A percentile compares a stretch with the other conserved stretches of the same genome.
These are phyloP conservation scores for Periconia digitata DNA, from an alignment of 2,329 filamentous ascomycete genomes.

Conservation along the genomic window DNA sequence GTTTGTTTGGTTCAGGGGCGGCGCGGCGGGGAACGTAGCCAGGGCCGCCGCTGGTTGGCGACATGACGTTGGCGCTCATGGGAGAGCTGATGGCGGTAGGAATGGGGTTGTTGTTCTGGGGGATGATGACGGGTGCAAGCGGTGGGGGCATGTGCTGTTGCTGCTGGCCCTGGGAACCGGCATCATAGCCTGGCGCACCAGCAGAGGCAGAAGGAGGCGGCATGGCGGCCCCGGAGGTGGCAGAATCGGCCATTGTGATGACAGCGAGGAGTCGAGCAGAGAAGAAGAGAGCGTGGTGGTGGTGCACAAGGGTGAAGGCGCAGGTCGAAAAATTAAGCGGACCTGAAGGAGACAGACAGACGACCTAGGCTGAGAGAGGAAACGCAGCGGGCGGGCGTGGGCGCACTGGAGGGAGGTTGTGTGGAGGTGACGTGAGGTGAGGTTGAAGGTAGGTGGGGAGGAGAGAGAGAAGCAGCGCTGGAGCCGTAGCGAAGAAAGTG, in stretches of 20 bases:
- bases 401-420: neutral
- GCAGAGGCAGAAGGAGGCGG: slow-evolving; percentile 69
- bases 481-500: neutral
- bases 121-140: slow-evolving; percentile 80
- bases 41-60: slow-evolving; percentile 73
- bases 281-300: slow-evolving; percentile 10
- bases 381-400: slow-evolving; percentile 18
- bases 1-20: slow-evolving; percentile 97
- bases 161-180: slow-evolving; percentile 68
- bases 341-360: slow-evolving; percentile 13
- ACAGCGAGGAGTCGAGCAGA: slow-evolving; percentile 10
- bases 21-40: slow-evolving; percentile 78
- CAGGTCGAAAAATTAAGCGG: neutral
- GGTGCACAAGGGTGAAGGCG: neutral
- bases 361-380: slow-evolving; percentile 12
- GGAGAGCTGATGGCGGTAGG: slow-evolving; percentile 90
- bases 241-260: slow-evolving; percentile 73
- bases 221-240: slow-evolving; percentile 64
- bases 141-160: slow-evolving; percentile 87
- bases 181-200: slow-evolving; percentile 77
- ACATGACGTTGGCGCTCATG: slow-evolving; percentile 77
- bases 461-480: neutral
- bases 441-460: neutral
- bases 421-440: neutral
- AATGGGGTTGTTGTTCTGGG: slow-evolving; percentile 94